These are phyloP conservation scores for Fusarium stilboides DNA, from an alignment of 2,329 filamentous ascomycete genomes.

Conservation along the genomic window DNA sequence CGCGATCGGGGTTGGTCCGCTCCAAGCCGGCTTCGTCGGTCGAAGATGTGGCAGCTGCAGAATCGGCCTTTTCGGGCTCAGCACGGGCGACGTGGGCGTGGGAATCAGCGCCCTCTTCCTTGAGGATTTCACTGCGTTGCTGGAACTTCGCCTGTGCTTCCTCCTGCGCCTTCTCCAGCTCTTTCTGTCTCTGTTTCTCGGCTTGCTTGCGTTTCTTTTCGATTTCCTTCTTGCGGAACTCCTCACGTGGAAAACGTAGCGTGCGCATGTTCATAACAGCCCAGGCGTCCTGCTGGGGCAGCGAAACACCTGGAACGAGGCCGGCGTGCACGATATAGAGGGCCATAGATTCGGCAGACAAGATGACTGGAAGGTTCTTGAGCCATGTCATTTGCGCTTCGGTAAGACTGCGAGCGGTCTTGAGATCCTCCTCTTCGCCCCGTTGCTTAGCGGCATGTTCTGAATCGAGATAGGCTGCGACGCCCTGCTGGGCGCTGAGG, in stretches of 20 bases:
- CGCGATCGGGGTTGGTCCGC: slow-evolving; percentile 48
- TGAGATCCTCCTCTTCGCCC: slow-evolving; percentile 61
- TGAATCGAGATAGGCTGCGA: slow-evolving; percentile 49
- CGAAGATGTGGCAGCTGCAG: background rate
- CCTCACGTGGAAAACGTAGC: slow-evolving; percentile 69
- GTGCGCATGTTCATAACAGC: slow-evolving; percentile 95
- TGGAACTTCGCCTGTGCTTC: slow-evolving; percentile 15
- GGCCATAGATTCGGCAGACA: slow-evolving; percentile 76
- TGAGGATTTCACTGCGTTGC: slow-evolving; percentile 16
- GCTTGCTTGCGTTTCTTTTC: slow-evolving; percentile 47
- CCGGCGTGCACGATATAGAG: slow-evolving; percentile 87
- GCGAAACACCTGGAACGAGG: slow-evolving; percentile 80
- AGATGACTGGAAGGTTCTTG: slow-evolving; percentile 80
- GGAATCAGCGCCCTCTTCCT: background rate
- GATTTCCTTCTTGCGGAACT: slow-evolving; percentile 57
- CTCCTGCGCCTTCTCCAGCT: slow-evolving; percentile 36
- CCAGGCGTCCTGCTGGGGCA: slow-evolving; percentile 81
- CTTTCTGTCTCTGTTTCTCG: slow-evolving; percentile 40
- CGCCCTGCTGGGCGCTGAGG: slow-evolving; percentile 45
- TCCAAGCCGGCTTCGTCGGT: slow-evolving; percentile 17
- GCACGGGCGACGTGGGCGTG: slow-evolving; percentile 21
- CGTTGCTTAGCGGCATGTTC: slow-evolving; percentile 50
- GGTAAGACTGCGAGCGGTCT: slow-evolving; percentile 68
- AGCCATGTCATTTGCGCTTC: slow-evolving; percentile 78
- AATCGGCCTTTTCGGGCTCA: slow-evolving; percentile 11